These are phyloP conservation scores for Termitomyces sp. DNA, from an alignment of 768 basidiomycete species.

Conservation along the genomic window DNA sequence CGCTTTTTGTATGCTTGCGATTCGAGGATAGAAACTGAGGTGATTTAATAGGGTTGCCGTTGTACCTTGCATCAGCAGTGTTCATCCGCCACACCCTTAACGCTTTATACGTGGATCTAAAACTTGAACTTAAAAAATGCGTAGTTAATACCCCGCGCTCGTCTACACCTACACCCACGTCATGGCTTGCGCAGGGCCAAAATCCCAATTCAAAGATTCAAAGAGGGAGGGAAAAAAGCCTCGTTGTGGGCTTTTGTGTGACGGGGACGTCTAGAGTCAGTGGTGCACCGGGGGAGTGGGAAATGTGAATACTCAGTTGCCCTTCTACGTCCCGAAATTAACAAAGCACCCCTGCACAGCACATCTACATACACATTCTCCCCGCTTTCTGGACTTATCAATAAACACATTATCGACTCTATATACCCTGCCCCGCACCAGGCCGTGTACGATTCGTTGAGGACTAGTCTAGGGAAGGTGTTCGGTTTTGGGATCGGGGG, in stretches of 20 bases:
- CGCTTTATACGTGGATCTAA: constrained; percentile 65
- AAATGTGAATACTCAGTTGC: constrained; percentile 34
- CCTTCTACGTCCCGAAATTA: background rate
- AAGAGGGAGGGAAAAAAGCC: constrained; percentile 48
- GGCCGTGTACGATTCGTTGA: background rate
- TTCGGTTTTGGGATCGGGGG: background rate
- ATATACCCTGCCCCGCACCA: constrained; percentile 1
- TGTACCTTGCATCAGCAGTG: constrained; percentile 67
- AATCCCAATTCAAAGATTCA: background rate
- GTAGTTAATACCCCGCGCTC: constrained; percentile 27
- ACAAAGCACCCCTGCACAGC: background rate
- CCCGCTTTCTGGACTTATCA: background rate
- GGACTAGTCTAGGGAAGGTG: background rate
- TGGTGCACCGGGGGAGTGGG: constrained; percentile 61
- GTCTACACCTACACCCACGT: background rate
- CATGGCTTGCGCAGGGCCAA: background rate
- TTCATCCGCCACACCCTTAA: constrained; percentile 72
- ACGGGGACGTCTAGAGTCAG: constrained; percentile 60
- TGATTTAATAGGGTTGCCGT: constrained; percentile 46
- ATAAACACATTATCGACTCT: background rate
- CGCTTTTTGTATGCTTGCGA: constrained; percentile 9
- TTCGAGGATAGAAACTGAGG: background rate
- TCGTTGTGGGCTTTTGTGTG: constrained; percentile 52
- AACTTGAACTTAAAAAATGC: constrained; percentile 50
- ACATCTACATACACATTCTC: background rate